Evolutionary conservation across 345 rosid genomes (phyloP).

Genomic region (Cardamine chenopodiifolia): DNA sequence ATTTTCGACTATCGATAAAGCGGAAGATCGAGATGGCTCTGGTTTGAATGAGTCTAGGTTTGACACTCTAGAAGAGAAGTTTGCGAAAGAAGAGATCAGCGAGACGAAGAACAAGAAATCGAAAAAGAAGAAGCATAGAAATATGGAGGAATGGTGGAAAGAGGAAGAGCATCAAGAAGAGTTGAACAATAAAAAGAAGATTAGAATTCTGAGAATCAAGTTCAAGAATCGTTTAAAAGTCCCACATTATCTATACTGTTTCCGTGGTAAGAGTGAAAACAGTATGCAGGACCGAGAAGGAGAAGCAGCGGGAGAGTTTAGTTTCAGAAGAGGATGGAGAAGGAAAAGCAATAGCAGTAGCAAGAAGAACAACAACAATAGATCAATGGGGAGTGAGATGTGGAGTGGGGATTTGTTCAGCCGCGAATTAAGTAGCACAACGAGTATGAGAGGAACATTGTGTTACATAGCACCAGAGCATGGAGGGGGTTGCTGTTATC

Average conservation of each 20-base stretch:
- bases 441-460: slow-evolving; percentile 97
- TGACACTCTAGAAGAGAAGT: slow-evolving; percentile 50
- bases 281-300: slow-evolving; percentile 44
- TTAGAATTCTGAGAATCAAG: slow-evolving; percentile 47
- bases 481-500: slow-evolving; percentile 80
- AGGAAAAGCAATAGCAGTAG: slow-evolving; percentile 44
- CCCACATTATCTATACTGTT: slow-evolving; percentile 58
- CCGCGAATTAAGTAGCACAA: slow-evolving; percentile 96
- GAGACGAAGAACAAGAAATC: slow-evolving; percentile 34
- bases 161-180: slow-evolving; percentile 90
- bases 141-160: slow-evolving; percentile 99
- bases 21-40: slow-evolving; percentile 51
- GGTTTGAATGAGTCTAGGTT: slow-evolving; percentile 41
- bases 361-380: slow-evolving; percentile 47
- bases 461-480: slow-evolving; percentile 96
- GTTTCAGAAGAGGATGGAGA: slow-evolving; percentile 87
- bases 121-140: slow-evolving; percentile 58
- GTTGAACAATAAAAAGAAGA: slow-evolving; percentile 44
- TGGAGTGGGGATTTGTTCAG: slow-evolving; percentile 96
- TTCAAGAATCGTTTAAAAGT: slow-evolving; percentile 68
- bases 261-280: slow-evolving; percentile 52
- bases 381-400: slow-evolving; percentile 78
- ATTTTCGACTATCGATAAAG: slow-evolving; percentile 46
- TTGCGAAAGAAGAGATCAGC: slow-evolving; percentile 49
- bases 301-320: slow-evolving; percentile 78